Percentiles rank a stretch among this genome's conserved stretches.
Evolutionary conservation across 1,139 yeast species (phyloP).

Genomic region (Yamadazyma atlantica): DNA sequence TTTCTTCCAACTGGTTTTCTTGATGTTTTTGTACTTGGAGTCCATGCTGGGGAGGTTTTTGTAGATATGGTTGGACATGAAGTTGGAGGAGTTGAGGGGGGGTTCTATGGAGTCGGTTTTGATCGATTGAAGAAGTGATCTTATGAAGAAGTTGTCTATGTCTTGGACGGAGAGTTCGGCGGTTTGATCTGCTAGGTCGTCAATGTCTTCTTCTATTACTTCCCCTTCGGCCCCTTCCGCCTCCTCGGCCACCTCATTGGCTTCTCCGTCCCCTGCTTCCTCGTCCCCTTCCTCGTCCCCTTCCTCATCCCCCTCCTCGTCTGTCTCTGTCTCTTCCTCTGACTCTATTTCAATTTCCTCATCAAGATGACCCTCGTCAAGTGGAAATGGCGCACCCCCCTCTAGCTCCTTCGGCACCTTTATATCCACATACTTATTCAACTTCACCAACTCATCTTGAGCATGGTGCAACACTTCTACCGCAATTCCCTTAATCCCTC

Average conservation of each 20-base stretch:
- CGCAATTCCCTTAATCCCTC: constrained; percentile 65
- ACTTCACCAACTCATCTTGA: constrained; percentile 52
- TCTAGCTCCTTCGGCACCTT: constrained; percentile 38
- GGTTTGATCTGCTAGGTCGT: constrained; percentile 10
- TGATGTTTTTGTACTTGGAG: constrained; percentile 59
- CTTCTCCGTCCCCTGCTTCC: not conserved
- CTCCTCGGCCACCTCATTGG: not conserved
- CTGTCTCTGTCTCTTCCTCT: constrained; percentile 4
- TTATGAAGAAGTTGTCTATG: constrained; percentile 71
- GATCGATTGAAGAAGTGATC: constrained; percentile 69
- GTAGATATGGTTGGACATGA: constrained; percentile 68
- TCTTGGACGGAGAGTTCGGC: constrained; percentile 55
- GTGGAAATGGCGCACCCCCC: constrained; percentile 20
- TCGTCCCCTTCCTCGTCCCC: constrained; percentile 12
- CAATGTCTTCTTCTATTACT: constrained; percentile 1
- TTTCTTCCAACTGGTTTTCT: constrained; percentile 87
- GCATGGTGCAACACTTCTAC: constrained; percentile 57
- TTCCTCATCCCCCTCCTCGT: constrained; percentile 8
- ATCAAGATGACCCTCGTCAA: too few relatives aligned
- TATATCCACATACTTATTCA: constrained; percentile 47
- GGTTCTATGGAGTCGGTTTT: constrained; percentile 54
- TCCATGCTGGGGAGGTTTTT: constrained; percentile 67
- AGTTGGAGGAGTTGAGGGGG: constrained; percentile 70
- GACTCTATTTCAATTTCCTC: constrained; percentile 8
- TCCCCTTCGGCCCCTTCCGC: constrained; percentile 1